A percentile compares a stretch with the other conserved stretches of the same genome.
These are phyloP conservation scores for Coemansia sp. DNA, from an alignment of 192 early-diverging fungal genomes.

Conservation along the genomic window DNA sequence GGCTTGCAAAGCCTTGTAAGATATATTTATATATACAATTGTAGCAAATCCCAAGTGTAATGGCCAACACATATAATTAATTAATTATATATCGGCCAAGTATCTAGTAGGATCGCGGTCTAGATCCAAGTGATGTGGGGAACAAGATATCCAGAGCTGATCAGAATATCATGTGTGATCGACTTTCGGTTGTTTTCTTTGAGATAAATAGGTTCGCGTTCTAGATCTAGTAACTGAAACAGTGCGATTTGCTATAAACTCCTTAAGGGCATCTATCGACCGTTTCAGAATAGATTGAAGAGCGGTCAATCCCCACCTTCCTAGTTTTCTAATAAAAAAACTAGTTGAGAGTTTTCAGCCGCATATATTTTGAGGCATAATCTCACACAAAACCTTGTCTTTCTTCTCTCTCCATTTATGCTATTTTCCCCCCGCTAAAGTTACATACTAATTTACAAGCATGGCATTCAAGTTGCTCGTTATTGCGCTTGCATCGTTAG, in stretches of 20 bases:
- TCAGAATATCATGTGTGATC: slow-evolving; percentile 3
- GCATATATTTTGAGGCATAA: slow-evolving; percentile 6
- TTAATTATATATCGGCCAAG: background rate
- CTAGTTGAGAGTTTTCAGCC: background rate
- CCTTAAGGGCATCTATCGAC: background rate
- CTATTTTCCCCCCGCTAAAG: background rate
- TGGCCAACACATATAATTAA: background rate
- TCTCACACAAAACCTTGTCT: background rate
- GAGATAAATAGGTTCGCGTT: background rate
- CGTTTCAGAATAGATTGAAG: slow-evolving; percentile 1
- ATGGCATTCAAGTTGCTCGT: slow-evolving; percentile 7
- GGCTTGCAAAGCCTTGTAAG: background rate
- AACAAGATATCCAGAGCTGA: background rate
- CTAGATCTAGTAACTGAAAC: background rate
- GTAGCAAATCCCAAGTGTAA: too few species aligned
- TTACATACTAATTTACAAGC: background rate
- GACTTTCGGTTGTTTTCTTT: background rate
- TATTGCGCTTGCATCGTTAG: slow-evolving; percentile 3
- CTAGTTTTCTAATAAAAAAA: background rate
- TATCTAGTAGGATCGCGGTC: background rate
- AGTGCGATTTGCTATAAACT: background rate
- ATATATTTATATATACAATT: background rate
- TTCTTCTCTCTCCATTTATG: slow-evolving; percentile 1
- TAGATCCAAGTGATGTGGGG: background rate
- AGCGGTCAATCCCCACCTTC: background rate